Percentiles rank a stretch among this genome's conserved stretches.
Evolutionary conservation across 2,329 filamentous ascomycete species (phyloP).

Genomic region (Lecanicillium sp.): DNA sequence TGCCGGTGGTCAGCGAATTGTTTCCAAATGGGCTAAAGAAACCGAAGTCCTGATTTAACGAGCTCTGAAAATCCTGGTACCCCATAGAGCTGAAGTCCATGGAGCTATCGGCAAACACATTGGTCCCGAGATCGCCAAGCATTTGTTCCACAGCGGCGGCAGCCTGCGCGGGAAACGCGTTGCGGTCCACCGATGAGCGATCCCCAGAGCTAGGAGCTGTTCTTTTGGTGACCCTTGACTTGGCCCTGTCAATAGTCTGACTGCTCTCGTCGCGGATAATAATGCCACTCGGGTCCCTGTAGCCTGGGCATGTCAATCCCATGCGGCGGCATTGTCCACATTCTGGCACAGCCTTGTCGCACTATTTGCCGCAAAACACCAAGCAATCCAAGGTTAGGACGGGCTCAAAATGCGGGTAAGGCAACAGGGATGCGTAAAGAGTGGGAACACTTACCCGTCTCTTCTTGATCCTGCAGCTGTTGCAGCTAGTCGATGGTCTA

Average conservation of each 20-base stretch:
- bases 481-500: constrained; percentile 9
- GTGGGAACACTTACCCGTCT: constrained; percentile 7
- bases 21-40: constrained; percentile 5
- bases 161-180: not conserved
- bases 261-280: constrained; percentile 10
- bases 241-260: constrained; percentile 9
- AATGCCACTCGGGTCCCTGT: constrained; percentile 8
- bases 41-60: constrained; percentile 7
- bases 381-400: not conserved
- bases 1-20: constrained; percentile 6
- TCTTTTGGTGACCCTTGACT: constrained; percentile 6
- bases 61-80: constrained; percentile 8
- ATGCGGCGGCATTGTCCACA: constrained; percentile 10
- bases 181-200: constrained; percentile 2
- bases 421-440: not conserved
- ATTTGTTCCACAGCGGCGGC: constrained; percentile 6
- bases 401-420: not conserved
- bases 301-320: constrained; percentile 9
- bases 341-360: constrained; percentile 10
- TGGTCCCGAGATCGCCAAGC: constrained; percentile 7
- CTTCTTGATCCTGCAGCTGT: constrained; percentile 9
- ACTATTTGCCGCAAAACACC: constrained; percentile 1
- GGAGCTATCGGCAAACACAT: constrained; percentile 5
- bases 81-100: constrained; percentile 8
- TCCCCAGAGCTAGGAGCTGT: not conserved